phyloP scores from a whole-genome alignment of 345 rosid genomes.

The Balakata baccata region DNA sequence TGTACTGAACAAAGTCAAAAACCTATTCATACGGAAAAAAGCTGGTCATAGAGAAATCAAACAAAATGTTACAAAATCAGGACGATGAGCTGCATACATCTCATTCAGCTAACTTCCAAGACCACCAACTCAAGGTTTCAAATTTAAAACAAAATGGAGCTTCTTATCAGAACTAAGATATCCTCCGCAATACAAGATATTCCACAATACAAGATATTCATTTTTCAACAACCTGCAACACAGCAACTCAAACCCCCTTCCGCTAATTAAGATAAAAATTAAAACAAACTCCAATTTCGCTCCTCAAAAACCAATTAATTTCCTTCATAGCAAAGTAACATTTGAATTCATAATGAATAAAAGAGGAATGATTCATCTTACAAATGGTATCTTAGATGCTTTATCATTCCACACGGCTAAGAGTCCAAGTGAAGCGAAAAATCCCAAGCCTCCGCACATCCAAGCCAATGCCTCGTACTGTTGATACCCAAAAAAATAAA shows the following conservation, averaged over 20 bases:
- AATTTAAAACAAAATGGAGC: background rate
- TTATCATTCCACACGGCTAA: constrained; percentile 82
- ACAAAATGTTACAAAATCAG: background rate
- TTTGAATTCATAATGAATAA: background rate
- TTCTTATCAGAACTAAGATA: background rate
- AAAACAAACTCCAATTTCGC: background rate
- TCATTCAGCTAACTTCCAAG: background rate
- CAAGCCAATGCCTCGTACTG: constrained; percentile 98
- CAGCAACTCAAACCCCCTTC: background rate
- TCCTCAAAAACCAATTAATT: background rate
- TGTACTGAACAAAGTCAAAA: background rate
- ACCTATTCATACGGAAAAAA: background rate
- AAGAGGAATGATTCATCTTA: constrained; percentile 36
- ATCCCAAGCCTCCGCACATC: constrained; percentile 89
- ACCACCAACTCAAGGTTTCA: background rate
- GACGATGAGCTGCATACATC: background rate
- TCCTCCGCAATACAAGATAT: background rate
- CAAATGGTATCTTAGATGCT: constrained; percentile 82
- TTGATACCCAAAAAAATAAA: background rate
- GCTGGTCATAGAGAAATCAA: background rate
- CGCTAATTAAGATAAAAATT: background rate
- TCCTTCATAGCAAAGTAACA: background rate
- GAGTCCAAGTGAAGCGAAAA: constrained; percentile 66
- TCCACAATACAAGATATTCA: background rate
- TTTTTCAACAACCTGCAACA: background rate